Base-by-base conservation (phyloP, 2,329 filamentous ascomycete species). In the Tolypocladium amazonense region DNA sequence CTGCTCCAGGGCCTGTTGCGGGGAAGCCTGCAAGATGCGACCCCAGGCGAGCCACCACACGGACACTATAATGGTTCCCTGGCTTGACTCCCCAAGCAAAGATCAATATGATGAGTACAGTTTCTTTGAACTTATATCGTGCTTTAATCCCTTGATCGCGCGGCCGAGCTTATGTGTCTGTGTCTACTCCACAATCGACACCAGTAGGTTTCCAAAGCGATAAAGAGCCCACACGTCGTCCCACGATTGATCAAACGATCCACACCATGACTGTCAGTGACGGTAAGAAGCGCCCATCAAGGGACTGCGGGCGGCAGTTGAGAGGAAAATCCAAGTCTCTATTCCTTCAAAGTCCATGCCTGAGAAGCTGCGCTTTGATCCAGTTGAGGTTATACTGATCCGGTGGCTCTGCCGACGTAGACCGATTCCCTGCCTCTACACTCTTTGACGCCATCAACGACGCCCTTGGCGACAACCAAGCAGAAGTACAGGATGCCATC, bases 361-460 rank as follows among this genome's bases (percentile, higher is more conserved):
- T 35, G 11, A 37, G 11, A 37, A 2, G 11, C 2, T 37, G 3
- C 35, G 35, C 35, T 37, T 37, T 37, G 35, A 37, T 37, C 9
- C 9, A 35, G 2, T 2, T 2, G 11, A 35, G 11, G 3, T 9
- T 41, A 9, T 45, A 12, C 41, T 45, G n/a, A 45, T n/a, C 9
- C 11, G n/a, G 11, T 9, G 41, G n/a, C 4, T n/a, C 4, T 9
- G 39, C 6, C 43, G 23, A 25, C 11, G 5, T 61, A 92, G 89
- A 85, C 75, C 86, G 87, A 66, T 97, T 96, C 78, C 93, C 94
- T 65, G 86, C 93, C 70, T 97, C 94, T 61, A 87, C 78, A 65
- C 91, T 92, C 66, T 99, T 99, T 76, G 94, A 99, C 72, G 82
- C 80, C 70, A 97, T 99, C 81, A 85, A 89, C 75, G 72, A 78